Percentiles rank a stretch among this genome's conserved stretches.
Conservation (phyloP, 2,329 filamentous ascomycete genomes). For the Emydomyces testavorans region DNA sequence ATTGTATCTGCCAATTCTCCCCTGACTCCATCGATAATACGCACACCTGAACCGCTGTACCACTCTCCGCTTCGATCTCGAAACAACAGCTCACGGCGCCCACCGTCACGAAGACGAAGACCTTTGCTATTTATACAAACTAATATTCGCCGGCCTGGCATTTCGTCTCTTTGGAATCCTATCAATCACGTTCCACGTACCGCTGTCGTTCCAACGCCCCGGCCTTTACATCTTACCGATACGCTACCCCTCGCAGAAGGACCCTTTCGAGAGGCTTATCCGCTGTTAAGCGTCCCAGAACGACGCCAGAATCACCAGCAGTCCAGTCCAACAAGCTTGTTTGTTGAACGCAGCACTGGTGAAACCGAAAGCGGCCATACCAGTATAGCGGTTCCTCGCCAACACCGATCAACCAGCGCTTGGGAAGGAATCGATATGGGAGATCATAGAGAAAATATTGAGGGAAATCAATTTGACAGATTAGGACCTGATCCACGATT, state of each 20-base stretch:
- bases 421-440: constrained; percentile 19
- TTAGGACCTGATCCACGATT: constrained; percentile 21
- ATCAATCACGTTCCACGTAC: constrained; percentile 49
- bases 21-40: constrained; percentile 12
- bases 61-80: constrained; percentile 14
- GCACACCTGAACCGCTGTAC: constrained; percentile 15
- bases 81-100: constrained; percentile 1
- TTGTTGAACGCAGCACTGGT: constrained; percentile 38
- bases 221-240: constrained; percentile 23
- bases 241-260: constrained; percentile 25
- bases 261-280: constrained; percentile 37
- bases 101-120: constrained; percentile 10
- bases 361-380: constrained; percentile 40
- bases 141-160: constrained; percentile 28
- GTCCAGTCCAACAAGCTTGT: constrained; percentile 36
- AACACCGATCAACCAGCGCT: constrained; percentile 29
- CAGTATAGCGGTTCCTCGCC: constrained; percentile 42
- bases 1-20: constrained; percentile 12
- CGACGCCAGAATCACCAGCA: constrained; percentile 44
- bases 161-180: constrained; percentile 49
- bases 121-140: constrained; percentile 15
- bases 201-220: constrained; percentile 37
- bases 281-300: constrained; percentile 47
- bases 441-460: constrained; percentile 22
- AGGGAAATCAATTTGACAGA: constrained; percentile 22